phyloP scores from a whole-genome alignment of 2,329 filamentous ascomycete species.

The Bertia moriformis region DNA sequence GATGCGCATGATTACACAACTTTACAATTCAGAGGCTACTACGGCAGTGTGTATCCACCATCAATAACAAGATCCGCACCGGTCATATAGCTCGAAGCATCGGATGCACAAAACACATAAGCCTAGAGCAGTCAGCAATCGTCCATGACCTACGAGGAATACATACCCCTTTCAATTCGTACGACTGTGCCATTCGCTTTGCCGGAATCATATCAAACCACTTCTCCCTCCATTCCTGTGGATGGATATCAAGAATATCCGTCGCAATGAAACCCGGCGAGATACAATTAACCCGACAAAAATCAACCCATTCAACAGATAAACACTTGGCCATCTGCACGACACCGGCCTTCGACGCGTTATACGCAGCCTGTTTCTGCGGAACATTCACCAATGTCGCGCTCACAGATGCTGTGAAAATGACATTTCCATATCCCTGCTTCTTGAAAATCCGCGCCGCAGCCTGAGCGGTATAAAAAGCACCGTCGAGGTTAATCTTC shows the following conservation, averaged over 20 bases:
- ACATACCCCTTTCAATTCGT: slow-evolving; percentile 14
- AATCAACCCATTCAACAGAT: slow-evolving; percentile 26
- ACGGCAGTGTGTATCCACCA: slow-evolving; percentile 13
- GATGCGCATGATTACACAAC: no score
- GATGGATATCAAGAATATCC: slow-evolving; percentile 15
- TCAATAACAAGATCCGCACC: slow-evolving; percentile 13
- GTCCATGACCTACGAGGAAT: neutral
- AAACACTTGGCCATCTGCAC: slow-evolving; percentile 22
- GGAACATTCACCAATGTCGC: slow-evolving; percentile 23
- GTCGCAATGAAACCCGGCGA: slow-evolving; percentile 19
- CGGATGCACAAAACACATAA: slow-evolving; percentile 21
- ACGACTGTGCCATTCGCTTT: slow-evolving; percentile 12
- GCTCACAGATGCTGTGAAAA: slow-evolving; percentile 23
- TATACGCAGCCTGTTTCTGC: slow-evolving; percentile 24
- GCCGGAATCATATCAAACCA: slow-evolving; percentile 16
- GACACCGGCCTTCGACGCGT: slow-evolving; percentile 24
- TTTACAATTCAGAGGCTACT: no score
- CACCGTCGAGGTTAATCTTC: slow-evolving; percentile 23
- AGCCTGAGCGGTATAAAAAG: slow-evolving; percentile 26
- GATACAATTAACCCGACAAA: slow-evolving; percentile 22
- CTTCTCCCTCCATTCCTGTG: slow-evolving; percentile 11
- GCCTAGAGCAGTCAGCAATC: slow-evolving; percentile 3
- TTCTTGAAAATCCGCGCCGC: slow-evolving; percentile 21
- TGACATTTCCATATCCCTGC: slow-evolving; percentile 18
- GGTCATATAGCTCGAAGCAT: slow-evolving; percentile 24